Base-by-base conservation (phyloP, 495 filamentous ascomycete genomes). In the Trichoderma gamsii region DNA sequence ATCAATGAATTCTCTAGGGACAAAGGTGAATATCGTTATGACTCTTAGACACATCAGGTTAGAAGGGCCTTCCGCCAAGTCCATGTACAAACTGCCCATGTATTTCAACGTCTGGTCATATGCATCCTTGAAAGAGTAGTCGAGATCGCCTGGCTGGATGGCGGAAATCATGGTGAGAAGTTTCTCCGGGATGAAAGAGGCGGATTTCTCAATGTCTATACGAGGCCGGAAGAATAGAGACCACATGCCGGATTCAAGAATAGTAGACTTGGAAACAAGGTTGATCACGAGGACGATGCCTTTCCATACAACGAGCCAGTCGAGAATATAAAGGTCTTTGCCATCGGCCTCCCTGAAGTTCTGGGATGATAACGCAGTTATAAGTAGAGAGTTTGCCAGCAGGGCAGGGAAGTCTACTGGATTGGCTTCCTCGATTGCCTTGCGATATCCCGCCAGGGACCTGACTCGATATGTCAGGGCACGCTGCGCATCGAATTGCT, bases 1-100 rank as follows among this genome's bases (percentile, higher is more conserved):
- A 0, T 81, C 78, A 16, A 86, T 70, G 71, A 86, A 89, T 13
- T 76, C 73, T 2, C 79, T 70, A 0, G 84, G 82, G 5, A 87
- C 74, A 13, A 81, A 81, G 18, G 84, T 81, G 35, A 76, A 73
- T 64, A 78, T 78, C 7, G 78, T 81, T 51, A 78, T 73, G 64
- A 81, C 75, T 41, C 81, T 74, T 44, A 81, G 70, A 51, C 76
- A 64, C 27, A 83, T 68, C 18, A 71, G 2, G 56, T 13, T 16
- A 29, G 44, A 46, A 16, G 41, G 41, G 12, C 80, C 79, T 32
- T 75, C 65, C 7, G 73, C 70, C 35, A 82, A 73, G 70, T 81
- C 79, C 18, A 70, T 65, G 59, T 82, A 83, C 8, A 83, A 74
- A 18, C 79, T 79, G 18, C 81, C 81, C 4, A 83, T 72, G 52